Evolutionary conservation across 169 alveolate genomes (phyloP).

Genomic region (Plasmodium sp.): DNA sequence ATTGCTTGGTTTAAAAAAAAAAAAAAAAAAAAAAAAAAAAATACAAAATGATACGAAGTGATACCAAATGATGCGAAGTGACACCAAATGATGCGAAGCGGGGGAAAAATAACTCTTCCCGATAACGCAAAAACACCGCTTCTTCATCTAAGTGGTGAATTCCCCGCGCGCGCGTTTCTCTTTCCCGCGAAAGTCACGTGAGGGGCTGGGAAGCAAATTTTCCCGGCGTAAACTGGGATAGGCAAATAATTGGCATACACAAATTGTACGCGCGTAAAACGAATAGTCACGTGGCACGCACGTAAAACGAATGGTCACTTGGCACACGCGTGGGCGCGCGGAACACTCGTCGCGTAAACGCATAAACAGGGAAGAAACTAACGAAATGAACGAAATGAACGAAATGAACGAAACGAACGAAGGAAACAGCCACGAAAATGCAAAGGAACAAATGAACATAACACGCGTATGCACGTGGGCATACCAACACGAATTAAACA

Average conservation of each 20-base stretch:
- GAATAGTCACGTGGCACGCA: neutral
- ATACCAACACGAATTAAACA: neutral
- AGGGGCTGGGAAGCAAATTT: neutral
- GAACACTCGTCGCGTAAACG: neutral
- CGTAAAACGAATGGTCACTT: neutral
- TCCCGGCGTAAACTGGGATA: neutral
- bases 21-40: slow-evolving; percentile 13
- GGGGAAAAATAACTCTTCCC: neutral
- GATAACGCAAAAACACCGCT: neutral
- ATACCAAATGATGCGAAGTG: neutral
- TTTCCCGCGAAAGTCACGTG: neutral
- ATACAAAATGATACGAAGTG: neutral
- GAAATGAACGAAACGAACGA: neutral
- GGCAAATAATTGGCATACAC: neutral
- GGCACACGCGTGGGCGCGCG: neutral
- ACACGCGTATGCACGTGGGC: neutral
- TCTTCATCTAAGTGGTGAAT: neutral
- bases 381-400: neutral
- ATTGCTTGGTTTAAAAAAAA: neutral
- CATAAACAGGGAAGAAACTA: neutral
- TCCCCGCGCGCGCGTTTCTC: neutral
- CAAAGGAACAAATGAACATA: neutral
- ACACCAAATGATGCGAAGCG: neutral
- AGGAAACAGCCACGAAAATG: neutral
- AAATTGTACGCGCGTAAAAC: neutral